Base-by-base conservation (phyloP, 257 asterid species). In the Ligustrum vulgare region DNA sequence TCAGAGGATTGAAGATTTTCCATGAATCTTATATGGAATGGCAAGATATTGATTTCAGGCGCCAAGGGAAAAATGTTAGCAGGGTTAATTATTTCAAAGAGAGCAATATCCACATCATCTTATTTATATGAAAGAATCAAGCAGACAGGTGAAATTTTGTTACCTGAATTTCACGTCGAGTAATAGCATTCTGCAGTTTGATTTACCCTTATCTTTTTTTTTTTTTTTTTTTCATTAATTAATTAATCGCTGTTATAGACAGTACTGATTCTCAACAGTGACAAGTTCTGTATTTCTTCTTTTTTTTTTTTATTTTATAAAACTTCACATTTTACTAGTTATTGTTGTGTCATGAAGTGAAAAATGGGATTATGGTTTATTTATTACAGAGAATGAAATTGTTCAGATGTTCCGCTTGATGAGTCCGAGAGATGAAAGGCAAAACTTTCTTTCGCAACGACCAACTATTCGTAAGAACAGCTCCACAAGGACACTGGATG, bases 361-460 rank as follows among this genome's bases (percentile, higher is more conserved):
- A 54, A 54, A 54, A 54, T 54, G 63, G 63, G 64, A 20, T 20
- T 56, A 7, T 20, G 25, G 12, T 56, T 56, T 56, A 6, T 56
- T 22, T 56, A n/a, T 56, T 56, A 32, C 31, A 56, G 64, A 56
- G 28, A 20, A 20, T 20, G 64, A 56, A 56, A 56, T 56, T 20
- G 64, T 56, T 56, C 64, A 56, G 11, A 56, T 56, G 64, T 56
- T 56, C 64, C 32, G 32, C 64, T 56, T 56, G 64, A n/a, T 32
- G 7, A 56, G 64, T 56, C 64, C 31, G 12, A 56, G 64, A 20
- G 64, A 20, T 22, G 32, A 56, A 56, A 56, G 12, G 31, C 64
- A 56, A 13, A 56, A 56, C 12, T 6, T 56, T 20, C 31, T 20
- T 56, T 20, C 64, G 0, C 64, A 6, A 2, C 25, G 15, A 56